Percentiles rank a stretch among this genome's conserved stretches.
These are phyloP conservation scores for Nephelium lappaceum DNA, from an alignment of 345 rosid genomes.

Conservation along the genomic window DNA sequence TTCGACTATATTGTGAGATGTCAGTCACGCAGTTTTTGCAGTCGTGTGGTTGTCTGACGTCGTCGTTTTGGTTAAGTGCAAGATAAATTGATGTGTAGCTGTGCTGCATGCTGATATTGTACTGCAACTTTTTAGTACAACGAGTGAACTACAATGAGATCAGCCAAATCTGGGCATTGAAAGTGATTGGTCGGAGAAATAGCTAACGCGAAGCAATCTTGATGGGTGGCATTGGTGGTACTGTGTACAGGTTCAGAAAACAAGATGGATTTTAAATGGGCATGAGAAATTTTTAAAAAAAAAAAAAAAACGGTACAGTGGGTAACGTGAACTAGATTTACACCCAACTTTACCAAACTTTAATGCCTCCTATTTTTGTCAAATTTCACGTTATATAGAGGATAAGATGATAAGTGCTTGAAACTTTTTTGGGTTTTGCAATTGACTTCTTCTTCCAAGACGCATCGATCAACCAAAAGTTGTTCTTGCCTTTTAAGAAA, in stretches of 20 bases:
- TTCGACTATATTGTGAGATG: neutral
- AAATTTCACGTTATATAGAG: neutral
- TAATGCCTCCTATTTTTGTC: neutral
- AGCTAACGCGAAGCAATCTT: neutral
- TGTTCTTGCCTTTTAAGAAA: neutral
- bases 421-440: neutral
- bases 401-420: neutral
- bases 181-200: conserved; percentile 2
- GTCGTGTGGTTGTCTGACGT: neutral
- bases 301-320: neutral
- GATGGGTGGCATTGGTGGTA: neutral
- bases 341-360: neutral
- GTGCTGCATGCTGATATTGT: too few species aligned
- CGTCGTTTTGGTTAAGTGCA: neutral
- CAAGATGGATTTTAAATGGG: neutral
- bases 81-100: too few species aligned
- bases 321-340: neutral
- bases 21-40: neutral
- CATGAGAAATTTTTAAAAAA: too few species aligned
- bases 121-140: too few species aligned
- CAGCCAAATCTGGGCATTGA: neutral
- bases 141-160: neutral
- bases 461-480: neutral
- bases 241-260: neutral
- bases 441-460: neutral